Percentiles rank a stretch among this genome's conserved stretches.
phyloP scores from a whole-genome alignment of 257 asterid species.

The Thymus quinquecostatus region DNA sequence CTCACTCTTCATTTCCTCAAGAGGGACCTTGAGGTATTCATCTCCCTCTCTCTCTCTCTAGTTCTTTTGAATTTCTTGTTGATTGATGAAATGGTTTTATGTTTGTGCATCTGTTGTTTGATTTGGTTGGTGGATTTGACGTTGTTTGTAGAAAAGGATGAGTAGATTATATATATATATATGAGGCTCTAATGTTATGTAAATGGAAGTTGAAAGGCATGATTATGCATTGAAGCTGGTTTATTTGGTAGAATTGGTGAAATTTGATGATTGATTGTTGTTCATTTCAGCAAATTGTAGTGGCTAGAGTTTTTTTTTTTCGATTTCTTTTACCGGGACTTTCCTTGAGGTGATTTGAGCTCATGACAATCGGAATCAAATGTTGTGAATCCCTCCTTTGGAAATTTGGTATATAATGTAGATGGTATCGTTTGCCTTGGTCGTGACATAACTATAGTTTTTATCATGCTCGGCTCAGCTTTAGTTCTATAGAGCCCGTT shows the following conservation, averaged over 20 bases:
- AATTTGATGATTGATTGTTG: neutral
- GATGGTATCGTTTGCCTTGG: neutral
- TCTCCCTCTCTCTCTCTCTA: neutral
- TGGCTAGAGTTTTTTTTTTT: neutral
- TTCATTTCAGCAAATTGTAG: neutral
- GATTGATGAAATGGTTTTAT: neutral
- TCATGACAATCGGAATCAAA: neutral
- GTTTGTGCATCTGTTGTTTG: neutral
- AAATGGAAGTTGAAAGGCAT: neutral
- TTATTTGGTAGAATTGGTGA: neutral
- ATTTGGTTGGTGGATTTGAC: no score
- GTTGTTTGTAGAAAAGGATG: neutral
- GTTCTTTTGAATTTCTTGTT: neutral
- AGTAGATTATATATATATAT: neutral
- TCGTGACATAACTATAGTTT: neutral
- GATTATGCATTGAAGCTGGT: no score
- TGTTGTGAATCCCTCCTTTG: neutral
- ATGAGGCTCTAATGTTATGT: neutral
- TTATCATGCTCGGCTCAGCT: neutral
- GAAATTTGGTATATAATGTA: neutral
- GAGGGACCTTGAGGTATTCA: constrained; percentile 71
- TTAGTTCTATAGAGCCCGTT: neutral
- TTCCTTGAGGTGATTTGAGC: neutral
- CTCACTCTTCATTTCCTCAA: constrained; percentile 67
- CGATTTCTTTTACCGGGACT: neutral